Base-by-base conservation (phyloP, 345 rosid genomes). In the Syzygium aromaticum region DNA sequence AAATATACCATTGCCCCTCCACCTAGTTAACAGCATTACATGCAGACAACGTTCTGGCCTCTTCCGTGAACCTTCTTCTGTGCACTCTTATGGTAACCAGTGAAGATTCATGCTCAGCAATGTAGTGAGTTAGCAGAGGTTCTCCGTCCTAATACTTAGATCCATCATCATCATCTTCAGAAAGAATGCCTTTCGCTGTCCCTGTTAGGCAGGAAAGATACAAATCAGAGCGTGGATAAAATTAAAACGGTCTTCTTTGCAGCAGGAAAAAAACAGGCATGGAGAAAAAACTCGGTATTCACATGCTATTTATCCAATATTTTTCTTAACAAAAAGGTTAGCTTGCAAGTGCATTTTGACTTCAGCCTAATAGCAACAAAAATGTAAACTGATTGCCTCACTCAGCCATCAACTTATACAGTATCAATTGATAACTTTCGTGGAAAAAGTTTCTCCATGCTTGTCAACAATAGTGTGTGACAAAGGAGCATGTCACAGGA, bases 121-220 rank as follows among this genome's bases (percentile, higher is more conserved):
- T 87, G 88, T 94, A 96, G 86, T 94, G 90, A 23, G 96, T 94
- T 86, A 94, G 88, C 86, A 96, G 92, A 91, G 89, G 95, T 87
- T 89, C 87, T 87, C 98, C 97, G 77, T 93, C 86, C 59, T 89
- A 89, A 89, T 94, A 97, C 84, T 93, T 97, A 92, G 93, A 95
- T 85, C 98, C 98, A 91, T 97, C 99, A 86, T 97, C 99, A 80
- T 93, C 94, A 88, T 97, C 99, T 89, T 96, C 98, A 84, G 90
- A 97, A 59, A 96, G 89, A 90, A 92, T 85, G 84, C 99, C 99
- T 91, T 89, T 63, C 61, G 98, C 98, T 88, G 89, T 91, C 88
- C 97, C 99, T 96, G 54, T 84, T 43, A 86, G 21, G 43, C 77
- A 89, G 73, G 30, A 57, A 64, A 54, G 84, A 43, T 57, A 15